Percentiles rank a stretch among this genome's conserved stretches.
phyloP scores from a whole-genome alignment of 495 filamentous ascomycete genomes.

The Xylaria cubensis region DNA sequence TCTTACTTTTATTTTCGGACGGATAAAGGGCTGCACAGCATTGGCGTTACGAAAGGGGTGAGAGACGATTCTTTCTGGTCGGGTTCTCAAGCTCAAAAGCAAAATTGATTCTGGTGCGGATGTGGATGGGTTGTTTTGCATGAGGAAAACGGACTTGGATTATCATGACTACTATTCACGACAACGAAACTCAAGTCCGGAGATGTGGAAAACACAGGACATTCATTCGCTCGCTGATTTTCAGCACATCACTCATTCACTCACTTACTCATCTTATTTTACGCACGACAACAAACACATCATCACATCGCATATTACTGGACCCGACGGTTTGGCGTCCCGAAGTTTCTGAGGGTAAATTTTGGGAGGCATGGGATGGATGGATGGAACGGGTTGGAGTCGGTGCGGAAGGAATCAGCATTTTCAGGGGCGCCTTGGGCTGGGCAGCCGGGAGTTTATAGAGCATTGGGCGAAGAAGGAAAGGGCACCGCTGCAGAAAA shows the following conservation, averaged over 20 bases:
- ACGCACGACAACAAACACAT: constrained; percentile 3
- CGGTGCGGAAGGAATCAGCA: background rate
- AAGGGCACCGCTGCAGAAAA: background rate
- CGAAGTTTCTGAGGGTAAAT: background rate
- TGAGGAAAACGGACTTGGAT: constrained; percentile 15
- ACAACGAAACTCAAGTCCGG: constrained; percentile 1
- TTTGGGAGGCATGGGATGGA: background rate
- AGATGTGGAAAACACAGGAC: background rate
- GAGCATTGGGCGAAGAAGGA: background rate
- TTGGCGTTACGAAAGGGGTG: constrained; percentile 32
- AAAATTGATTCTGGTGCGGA: constrained; percentile 1
- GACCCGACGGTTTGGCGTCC: constrained; percentile 18
- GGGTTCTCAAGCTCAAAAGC: constrained; percentile 15
- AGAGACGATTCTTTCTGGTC: constrained; percentile 14
- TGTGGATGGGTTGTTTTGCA: constrained; percentile 13
- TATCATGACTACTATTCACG: constrained; percentile 3
- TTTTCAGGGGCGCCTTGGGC: background rate
- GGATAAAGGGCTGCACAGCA: constrained; percentile 34
- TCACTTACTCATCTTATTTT: background rate
- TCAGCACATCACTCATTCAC: constrained; percentile 17
- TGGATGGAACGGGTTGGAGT: background rate
- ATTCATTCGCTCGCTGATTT: background rate
- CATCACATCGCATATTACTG: constrained; percentile 3
- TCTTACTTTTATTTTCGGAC: constrained; percentile 28
- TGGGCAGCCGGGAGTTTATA: background rate